Base-by-base conservation (phyloP, 2,329 filamentous ascomycete species). In the Fusarium torreyae region DNA sequence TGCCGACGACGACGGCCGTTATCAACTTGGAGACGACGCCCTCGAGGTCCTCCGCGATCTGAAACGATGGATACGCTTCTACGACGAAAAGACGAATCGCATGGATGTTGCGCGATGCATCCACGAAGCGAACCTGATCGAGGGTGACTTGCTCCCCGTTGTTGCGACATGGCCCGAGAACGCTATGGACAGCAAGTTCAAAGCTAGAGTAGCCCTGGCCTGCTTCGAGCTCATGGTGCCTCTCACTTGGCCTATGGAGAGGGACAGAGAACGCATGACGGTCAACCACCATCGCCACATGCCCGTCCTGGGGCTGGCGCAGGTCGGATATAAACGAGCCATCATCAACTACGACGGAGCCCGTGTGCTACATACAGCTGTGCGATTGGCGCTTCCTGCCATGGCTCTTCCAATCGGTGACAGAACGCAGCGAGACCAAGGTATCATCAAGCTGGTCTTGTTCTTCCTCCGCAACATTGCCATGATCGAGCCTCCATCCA, bases 91-190 rank as follows among this genome's bases (percentile, higher is more conserved):
- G 78, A 89, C 91, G 69, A 97, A 97, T 77, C 91, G 95, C 71
- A 92, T 97, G 85, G 96, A 99, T 77, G 96, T 99, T 63, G 94
- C 95, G 65, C 88, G 96, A 81, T 98, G 94, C 78, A 85, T 98
- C 71, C 91, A 94, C 76, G 94, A 98, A 79, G 92, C 94, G 44
- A 98, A 98, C 76, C 81, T 99, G n/a, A 88, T 98, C 58, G 91
- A 91, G 76, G 93, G 93, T 51, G 96, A 99, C 79, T 82, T 99
- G 57, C 84, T 98, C 58, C 94, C 95, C 57, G 98, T 99, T 69
- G 85, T 99, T 22, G 91, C 93, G 11, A 83, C 89, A 63, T 97
- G 93, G 93, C 88, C 91, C 54, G 91, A 93, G 68, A 90, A 89
- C 67, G 88, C 87, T 5, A 88, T 87, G 62, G 89, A 92, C 46